Base-by-base conservation (phyloP, 2,329 filamentous ascomycete genomes). In the Fusarium pininemorale region DNA sequence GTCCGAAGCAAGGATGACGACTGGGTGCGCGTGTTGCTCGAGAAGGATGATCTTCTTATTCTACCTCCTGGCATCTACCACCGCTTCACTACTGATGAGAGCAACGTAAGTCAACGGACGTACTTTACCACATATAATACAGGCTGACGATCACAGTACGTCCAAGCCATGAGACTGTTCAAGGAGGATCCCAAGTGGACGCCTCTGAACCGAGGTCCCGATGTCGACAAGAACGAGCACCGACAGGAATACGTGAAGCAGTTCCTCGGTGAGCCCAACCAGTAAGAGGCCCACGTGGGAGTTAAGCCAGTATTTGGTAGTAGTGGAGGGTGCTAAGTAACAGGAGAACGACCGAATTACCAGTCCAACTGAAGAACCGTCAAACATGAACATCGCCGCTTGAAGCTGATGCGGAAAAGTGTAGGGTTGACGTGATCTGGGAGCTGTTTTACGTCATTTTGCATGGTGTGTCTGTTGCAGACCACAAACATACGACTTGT, bases 151-250 rank as follows among this genome's bases (percentile, higher is more conserved):
- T 18, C 60, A 54, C 76, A 98, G 95, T 98, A 96, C 80, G 94
- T 98, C 75, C 94, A 97, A 81, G 96, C 96, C 20, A 96, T 98
- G 94, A 90, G 96, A 65, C 87, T 99, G 58, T 99, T 98, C 89
- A 95, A 98, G 85, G 96, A 98, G 75, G 95, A 98, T 84, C 96
- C 96, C 39, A 98, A 98, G 85, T 99, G 96, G 96, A 98, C 95
- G 41, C 93, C 96, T 20, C 84, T 99, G 75, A 97, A 98, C 85
- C 90, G 96, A 64, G 90, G 89, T 12, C 84, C 86, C 9, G 93
- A 96, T 55, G 89, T 98, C 48, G 94, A 98, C 81, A 82, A 82
- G 68, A 99, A 98, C 83, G 84, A 88, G 59, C 93, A 91, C 81
- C 90, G 96, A 66, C 90, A 94, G 87, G 89, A 90, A 55, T 99